A percentile compares a stretch with the other conserved stretches of the same genome.
These are phyloP conservation scores for Rhodotorula babjevae DNA, from an alignment of 768 basidiomycete genomes.

Conservation along the genomic window DNA sequence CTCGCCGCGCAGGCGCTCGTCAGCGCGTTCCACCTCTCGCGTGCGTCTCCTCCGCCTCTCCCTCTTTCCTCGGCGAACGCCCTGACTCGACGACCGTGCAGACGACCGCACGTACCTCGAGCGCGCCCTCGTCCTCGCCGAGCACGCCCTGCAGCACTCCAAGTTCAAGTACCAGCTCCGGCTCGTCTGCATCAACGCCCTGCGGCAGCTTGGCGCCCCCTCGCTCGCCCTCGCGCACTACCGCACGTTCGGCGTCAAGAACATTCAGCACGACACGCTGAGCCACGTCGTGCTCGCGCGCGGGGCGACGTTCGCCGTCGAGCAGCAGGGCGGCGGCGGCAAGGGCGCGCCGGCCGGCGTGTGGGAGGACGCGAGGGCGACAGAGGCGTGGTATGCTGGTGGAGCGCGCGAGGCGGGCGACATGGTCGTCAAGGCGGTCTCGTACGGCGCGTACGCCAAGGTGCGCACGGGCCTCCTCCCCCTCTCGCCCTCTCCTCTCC, in stretches of 20 bases:
- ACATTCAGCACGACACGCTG: conserved; percentile 82
- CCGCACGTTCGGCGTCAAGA: conserved; percentile 68
- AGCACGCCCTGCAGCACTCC: conserved; percentile 67
- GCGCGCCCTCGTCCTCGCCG: conserved; percentile 62
- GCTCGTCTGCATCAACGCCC: conserved; percentile 71
- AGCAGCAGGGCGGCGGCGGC: conserved; percentile 62
- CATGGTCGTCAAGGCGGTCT: conserved; percentile 25
- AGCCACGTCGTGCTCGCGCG: conserved; percentile 76
- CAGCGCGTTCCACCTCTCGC: conserved; percentile 37
- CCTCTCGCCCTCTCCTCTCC: background rate
- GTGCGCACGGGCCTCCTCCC: conserved; percentile 46
- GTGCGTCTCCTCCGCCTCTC: conserved; percentile 21
- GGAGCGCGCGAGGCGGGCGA: conserved; percentile 27
- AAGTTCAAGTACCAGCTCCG: conserved; percentile 74
- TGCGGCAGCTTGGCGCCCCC: conserved; percentile 73
- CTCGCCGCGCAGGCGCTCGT: conserved; percentile 67
- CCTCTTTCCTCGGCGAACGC: background rate
- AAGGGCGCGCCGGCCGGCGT: conserved; percentile 66
- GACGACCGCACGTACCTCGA: conserved; percentile 59
- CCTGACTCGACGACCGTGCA: conserved; percentile 25
- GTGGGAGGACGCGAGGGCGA: conserved; percentile 58
- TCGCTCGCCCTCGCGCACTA: conserved; percentile 73
- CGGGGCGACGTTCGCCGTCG: conserved; percentile 72
- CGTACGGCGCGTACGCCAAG: conserved; percentile 62
- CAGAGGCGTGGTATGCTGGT: conserved; percentile 7